Conservation (phyloP, 805 yeast genomes). For the Saccharomycopsis babjevae region DNA sequence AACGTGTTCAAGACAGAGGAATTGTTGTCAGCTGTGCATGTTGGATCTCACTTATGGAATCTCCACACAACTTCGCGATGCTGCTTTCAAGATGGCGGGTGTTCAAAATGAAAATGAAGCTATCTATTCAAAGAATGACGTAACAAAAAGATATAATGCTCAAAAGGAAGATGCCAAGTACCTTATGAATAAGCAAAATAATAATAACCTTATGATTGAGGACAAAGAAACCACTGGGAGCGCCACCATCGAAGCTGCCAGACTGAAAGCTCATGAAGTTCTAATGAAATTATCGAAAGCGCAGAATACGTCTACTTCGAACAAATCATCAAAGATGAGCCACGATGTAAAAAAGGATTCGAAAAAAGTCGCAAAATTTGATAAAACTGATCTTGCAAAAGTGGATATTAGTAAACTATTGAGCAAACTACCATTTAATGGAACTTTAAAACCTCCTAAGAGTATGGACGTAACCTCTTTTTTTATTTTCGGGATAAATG, state of each 20-base stretch:
- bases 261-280: slow-evolving; percentile 40
- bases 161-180: slow-evolving; percentile 32
- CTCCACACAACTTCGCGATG: slow-evolving; percentile 70
- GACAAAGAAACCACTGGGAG: slow-evolving; percentile 8
- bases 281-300: slow-evolving; percentile 37
- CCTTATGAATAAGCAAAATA: slow-evolving; percentile 20
- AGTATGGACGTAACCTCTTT: slow-evolving; percentile 41
- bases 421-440: slow-evolving; percentile 59
- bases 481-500: slow-evolving; percentile 66
- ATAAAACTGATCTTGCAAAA: slow-evolving; percentile 18
- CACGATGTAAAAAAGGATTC: slow-evolving; percentile 10
- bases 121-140: slow-evolving; percentile 38
- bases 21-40: slow-evolving; percentile 86
- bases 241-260: slow-evolving; percentile 23
- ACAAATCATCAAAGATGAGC: slow-evolving; percentile 9
- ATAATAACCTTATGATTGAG: slow-evolving; percentile 1
- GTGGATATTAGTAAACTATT: slow-evolving; percentile 43
- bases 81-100: slow-evolving; percentile 66
- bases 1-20: slow-evolving; percentile 68
- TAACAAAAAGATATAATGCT: slow-evolving; percentile 48
- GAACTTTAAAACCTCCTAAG: slow-evolving; percentile 37
- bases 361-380: neutral
- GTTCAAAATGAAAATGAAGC: slow-evolving; percentile 28
- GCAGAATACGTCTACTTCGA: slow-evolving; percentile 17
- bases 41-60: slow-evolving; percentile 72